Evolutionary conservation across 169 alveolate genomes (phyloP).

Genomic region (Plasmodium vinckei): DNA sequence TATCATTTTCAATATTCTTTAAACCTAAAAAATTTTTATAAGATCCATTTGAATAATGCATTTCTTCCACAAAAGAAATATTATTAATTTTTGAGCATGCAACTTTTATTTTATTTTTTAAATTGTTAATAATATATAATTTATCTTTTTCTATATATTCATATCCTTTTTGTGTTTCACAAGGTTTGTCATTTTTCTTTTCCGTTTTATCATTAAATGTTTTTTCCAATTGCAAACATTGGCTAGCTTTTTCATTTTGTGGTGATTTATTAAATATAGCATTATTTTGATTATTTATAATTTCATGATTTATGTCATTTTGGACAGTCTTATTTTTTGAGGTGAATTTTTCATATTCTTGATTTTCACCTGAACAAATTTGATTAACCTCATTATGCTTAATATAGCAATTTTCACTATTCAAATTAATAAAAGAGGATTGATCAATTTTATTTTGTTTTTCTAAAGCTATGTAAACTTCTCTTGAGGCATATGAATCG

Average conservation of each 20-base stretch:
- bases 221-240: too few species aligned
- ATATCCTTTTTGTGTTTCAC: constrained; percentile 23
- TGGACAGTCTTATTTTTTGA: neutral
- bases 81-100: constrained; percentile 25
- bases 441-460: constrained; percentile 1
- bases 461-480: constrained; percentile 39
- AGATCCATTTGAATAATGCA: constrained; percentile 21
- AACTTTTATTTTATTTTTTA: constrained; percentile 37
- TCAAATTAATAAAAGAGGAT: neutral
- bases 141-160: constrained; percentile 30
- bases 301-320: neutral
- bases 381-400: neutral
- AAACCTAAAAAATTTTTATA: constrained; percentile 38
- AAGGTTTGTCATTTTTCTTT: neutral
- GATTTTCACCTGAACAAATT: neutral
- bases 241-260: too few species aligned
- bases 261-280: too few species aligned
- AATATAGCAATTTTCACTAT: neutral
- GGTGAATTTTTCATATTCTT: neutral
- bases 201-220: neutral
- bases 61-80: constrained; percentile 47
- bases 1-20: constrained; percentile 28
- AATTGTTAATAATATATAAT: constrained; percentile 22
- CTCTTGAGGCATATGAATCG: constrained; percentile 71
- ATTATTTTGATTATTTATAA: neutral